Conservation (phyloP, 768 basidiomycete species). For the Neoboletus magnificus region DNA sequence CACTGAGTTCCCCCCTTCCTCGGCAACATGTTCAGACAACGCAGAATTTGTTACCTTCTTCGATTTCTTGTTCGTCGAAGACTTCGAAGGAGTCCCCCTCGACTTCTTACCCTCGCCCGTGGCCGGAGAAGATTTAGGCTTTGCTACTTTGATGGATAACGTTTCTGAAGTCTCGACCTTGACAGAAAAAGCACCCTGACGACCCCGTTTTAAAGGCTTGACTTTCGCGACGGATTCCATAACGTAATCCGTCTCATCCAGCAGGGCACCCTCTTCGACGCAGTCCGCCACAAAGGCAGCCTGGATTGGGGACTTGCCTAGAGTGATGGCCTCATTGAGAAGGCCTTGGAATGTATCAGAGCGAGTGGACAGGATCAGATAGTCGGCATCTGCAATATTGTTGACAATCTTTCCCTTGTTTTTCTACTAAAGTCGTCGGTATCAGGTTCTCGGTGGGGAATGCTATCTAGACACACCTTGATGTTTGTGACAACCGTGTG, state of each 20-base stretch:
- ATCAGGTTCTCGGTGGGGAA: neutral
- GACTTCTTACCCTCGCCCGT: neutral
- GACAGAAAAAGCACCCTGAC: conserved; percentile 14
- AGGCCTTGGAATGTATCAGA: conserved; percentile 52
- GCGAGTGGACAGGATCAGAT: conserved; percentile 52
- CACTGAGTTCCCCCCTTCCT: conserved; percentile 1
- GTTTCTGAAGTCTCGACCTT: conserved; percentile 12
- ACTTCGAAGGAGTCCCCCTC: conserved; percentile 8
- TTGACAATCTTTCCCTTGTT: conserved; percentile 60
- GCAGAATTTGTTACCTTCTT: conserved; percentile 2
- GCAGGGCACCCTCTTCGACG: conserved; percentile 38
- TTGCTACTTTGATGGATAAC: neutral
- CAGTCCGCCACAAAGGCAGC: conserved; percentile 54
- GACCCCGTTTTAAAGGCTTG: conserved; percentile 25
- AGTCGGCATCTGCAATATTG: conserved; percentile 55
- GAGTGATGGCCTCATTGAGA: conserved; percentile 31
- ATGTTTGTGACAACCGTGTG: conserved; percentile 48
- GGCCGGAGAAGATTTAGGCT: conserved; percentile 4
- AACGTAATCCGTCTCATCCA: conserved; percentile 45
- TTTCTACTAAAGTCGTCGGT: conserved; percentile 41
- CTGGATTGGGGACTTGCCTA: conserved; percentile 46
- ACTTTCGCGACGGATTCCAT: conserved; percentile 33
- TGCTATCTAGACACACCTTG: conserved; percentile 44
- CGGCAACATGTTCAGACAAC: neutral
- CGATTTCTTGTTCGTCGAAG: conserved; percentile 1